Conservation (phyloP, 305 asterid species). For the Solanum hybrid region DNA sequence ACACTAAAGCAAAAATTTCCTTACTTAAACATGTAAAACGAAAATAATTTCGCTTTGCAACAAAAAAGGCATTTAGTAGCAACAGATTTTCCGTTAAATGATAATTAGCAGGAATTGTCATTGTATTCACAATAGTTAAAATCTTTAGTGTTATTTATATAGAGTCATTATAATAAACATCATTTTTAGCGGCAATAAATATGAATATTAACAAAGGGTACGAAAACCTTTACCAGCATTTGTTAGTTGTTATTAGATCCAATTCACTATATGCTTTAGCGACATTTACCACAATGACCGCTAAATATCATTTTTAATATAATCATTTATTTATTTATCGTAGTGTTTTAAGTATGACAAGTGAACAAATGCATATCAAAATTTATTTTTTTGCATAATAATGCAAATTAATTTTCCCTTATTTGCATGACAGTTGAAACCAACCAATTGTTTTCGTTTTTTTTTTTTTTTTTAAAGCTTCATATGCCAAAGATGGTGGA, state of each 20-base stretch:
- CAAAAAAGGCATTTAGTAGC: too few relatives aligned
- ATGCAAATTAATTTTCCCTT: background rate
- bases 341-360: background rate
- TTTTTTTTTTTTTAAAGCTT: background rate
- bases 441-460: background rate
- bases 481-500: constrained; percentile 21
- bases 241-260: too few relatives aligned
- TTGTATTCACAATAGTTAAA: too few relatives aligned
- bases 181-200: background rate
- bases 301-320: too few relatives aligned
- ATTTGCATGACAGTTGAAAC: constrained; percentile 24
- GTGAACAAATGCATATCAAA: background rate
- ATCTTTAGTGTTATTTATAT: too few relatives aligned
- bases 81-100: too few relatives aligned
- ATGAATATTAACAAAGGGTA: background rate
- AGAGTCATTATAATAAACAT: background rate
- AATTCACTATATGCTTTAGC: too few relatives aligned
- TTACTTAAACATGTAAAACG: background rate
- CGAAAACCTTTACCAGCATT: too few relatives aligned
- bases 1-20: background rate
- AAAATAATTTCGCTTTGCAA: too few relatives aligned
- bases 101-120: too few relatives aligned
- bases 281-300: too few relatives aligned
- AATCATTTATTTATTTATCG: too few relatives aligned
- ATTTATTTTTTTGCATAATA: background rate